These are phyloP conservation scores for Mycena maculata DNA, from an alignment of 768 basidiomycete species.

Conservation along the genomic window DNA sequence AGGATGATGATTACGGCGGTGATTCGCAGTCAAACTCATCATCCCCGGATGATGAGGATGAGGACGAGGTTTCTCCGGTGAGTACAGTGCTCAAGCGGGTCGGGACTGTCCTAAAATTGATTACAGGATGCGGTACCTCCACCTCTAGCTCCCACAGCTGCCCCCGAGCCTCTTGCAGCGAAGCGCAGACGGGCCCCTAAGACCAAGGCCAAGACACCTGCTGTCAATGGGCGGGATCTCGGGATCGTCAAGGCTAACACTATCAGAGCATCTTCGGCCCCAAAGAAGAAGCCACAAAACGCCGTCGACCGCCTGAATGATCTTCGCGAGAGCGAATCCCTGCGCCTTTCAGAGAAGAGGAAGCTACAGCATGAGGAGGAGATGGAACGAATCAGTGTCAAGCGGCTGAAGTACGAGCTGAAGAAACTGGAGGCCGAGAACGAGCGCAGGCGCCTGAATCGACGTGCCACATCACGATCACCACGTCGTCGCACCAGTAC, in stretches of 20 bases:
- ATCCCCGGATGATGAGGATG: not conserved
- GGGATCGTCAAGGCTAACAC: constrained; percentile 2
- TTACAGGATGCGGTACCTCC: too few species aligned
- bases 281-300: not conserved
- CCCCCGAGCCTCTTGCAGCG: not conserved
- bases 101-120: too few species aligned
- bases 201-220: not conserved
- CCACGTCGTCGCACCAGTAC: not conserved
- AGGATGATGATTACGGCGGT: not conserved
- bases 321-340: constrained; percentile 6
- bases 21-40: not conserved
- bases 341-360: not conserved
- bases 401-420: constrained; percentile 8
- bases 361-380: constrained; percentile 1
- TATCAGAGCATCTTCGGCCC: not conserved
- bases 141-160: too few species aligned
- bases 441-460: constrained; percentile 2
- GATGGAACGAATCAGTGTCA: not conserved
- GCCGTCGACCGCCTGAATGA: constrained; percentile 9
- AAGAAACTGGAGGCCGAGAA: constrained; percentile 4
- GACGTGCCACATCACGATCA: constrained; percentile 4
- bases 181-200: not conserved
- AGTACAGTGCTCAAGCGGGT: too few species aligned
- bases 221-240: not conserved
- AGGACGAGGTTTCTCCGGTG: too few species aligned